Evolutionary conservation across 2,329 filamentous ascomycete species (phyloP).

Genomic region (Elsinoe australis): DNA sequence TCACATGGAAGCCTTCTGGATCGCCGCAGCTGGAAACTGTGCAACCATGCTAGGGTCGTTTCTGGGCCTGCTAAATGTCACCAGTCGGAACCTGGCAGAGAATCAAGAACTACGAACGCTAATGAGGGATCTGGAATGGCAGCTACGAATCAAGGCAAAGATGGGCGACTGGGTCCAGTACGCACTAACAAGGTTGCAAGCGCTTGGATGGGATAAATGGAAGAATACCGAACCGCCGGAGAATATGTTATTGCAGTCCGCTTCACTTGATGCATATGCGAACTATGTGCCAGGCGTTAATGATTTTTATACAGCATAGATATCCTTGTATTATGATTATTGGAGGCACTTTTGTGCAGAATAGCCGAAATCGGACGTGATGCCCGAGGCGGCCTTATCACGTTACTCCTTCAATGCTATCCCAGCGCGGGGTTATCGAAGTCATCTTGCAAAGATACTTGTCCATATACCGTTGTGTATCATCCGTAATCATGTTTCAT

Average conservation of each 20-base stretch:
- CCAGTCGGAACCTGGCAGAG: constrained; percentile 1
- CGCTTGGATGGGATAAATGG: constrained; percentile 13
- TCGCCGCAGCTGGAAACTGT: constrained; percentile 7
- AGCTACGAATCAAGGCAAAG: constrained; percentile 10
- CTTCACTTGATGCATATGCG: background rate
- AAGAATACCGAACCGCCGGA: constrained; percentile 3
- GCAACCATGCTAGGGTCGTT: constrained; percentile 13
- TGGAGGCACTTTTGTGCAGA: too few relatives aligned
- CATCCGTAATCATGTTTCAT: too few relatives aligned
- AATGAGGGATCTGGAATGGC: constrained; percentile 12
- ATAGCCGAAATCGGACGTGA: too few relatives aligned
- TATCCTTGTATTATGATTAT: background rate
- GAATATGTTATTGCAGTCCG: constrained; percentile 1
- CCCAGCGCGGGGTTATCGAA: too few relatives aligned
- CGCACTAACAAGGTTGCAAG: constrained; percentile 2
- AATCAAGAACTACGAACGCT: constrained; percentile 4
- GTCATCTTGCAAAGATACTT: too few relatives aligned
- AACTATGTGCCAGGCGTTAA: constrained; percentile 1
- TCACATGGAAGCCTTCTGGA: constrained; percentile 14
- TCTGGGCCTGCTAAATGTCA: constrained; percentile 3
- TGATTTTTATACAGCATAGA: constrained; percentile 9
- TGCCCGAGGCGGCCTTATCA: too few relatives aligned
- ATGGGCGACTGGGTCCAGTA: constrained; percentile 12
- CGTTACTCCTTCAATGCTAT: too few relatives aligned
- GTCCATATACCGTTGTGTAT: too few relatives aligned